A percentile compares a stretch with the other conserved stretches of the same genome.
phyloP scores from a whole-genome alignment of 169 alveolate genomes.

The Plasmodium berghei region DNA sequence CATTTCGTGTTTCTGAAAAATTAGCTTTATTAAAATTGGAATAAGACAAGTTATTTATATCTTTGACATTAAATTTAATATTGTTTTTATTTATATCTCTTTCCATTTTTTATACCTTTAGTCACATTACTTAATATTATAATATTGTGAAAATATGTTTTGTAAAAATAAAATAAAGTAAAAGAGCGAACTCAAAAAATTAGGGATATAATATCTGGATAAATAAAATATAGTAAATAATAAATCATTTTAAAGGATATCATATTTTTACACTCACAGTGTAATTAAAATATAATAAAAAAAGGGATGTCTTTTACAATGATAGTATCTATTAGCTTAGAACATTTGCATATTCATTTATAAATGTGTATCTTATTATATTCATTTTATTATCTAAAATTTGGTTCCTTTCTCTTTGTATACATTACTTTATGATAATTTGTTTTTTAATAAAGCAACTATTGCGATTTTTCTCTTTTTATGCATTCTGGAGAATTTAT shows the following conservation, averaged over 20 bases:
- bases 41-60: background rate
- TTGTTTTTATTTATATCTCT: constrained; percentile 37
- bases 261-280: constrained; percentile 2
- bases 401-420: background rate
- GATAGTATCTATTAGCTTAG: no score
- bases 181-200: constrained; percentile 1
- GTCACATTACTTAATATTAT: background rate
- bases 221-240: background rate
- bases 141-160: background rate
- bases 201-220: no score
- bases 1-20: constrained; percentile 19
- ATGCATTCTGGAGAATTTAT: constrained; percentile 7
- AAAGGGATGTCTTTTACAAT: background rate
- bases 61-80: background rate
- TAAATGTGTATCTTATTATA: background rate
- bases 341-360: background rate
- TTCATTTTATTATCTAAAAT: no score
- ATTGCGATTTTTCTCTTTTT: constrained; percentile 2
- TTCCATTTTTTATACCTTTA: constrained; percentile 22
- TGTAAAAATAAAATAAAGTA: constrained; percentile 7
- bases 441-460: constrained; percentile 1
- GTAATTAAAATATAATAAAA: background rate
- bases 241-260: background rate
- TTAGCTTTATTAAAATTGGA: constrained; percentile 29
- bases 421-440: background rate